phyloP scores from a whole-genome alignment of 257 asterid genomes.

The Penstemon eatonii region DNA sequence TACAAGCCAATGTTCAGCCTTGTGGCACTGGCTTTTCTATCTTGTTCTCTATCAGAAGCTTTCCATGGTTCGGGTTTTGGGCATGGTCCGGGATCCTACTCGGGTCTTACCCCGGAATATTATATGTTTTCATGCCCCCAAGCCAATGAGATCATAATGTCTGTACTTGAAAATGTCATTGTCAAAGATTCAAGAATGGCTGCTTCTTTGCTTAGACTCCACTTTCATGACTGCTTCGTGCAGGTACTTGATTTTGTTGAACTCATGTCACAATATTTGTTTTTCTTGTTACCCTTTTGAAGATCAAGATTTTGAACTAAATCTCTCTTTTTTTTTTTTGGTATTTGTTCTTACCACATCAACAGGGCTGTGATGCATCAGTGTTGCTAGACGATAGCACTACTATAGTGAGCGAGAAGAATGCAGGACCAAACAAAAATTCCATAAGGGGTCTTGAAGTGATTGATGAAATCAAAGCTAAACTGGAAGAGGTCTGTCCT shows the following conservation, averaged over 20 bases:
- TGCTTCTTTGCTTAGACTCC: slow-evolving; percentile 76
- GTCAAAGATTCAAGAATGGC: slow-evolving; percentile 64
- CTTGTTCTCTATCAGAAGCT: slow-evolving; percentile 34
- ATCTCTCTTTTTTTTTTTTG: neutral
- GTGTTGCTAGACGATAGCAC: slow-evolving; percentile 54
- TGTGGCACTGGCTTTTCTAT: slow-evolving; percentile 32
- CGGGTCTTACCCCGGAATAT: slow-evolving; percentile 49
- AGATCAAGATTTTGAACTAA: neutral
- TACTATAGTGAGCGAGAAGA: slow-evolving; percentile 60
- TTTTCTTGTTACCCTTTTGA: neutral
- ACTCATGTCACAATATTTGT: neutral
- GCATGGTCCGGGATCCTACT: slow-evolving; percentile 28
- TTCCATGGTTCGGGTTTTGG: slow-evolving; percentile 38
- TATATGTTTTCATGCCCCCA: slow-evolving; percentile 73
- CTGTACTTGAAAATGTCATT: slow-evolving; percentile 65
- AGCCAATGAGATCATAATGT: slow-evolving; percentile 67
- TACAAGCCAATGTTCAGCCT: slow-evolving; percentile 24
- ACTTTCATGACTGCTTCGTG: slow-evolving; percentile 72
- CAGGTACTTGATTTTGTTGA: slow-evolving; percentile 37
- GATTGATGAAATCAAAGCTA: slow-evolving; percentile 71
- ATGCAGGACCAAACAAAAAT: slow-evolving; percentile 65
- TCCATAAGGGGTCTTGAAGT: slow-evolving; percentile 72
- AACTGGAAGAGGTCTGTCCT: slow-evolving; percentile 71
- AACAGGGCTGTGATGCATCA: slow-evolving; percentile 82
- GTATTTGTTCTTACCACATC: neutral